Conservation (phyloP, 1,139 yeast genomes). For the Yamadazyma buinensis region DNA sequence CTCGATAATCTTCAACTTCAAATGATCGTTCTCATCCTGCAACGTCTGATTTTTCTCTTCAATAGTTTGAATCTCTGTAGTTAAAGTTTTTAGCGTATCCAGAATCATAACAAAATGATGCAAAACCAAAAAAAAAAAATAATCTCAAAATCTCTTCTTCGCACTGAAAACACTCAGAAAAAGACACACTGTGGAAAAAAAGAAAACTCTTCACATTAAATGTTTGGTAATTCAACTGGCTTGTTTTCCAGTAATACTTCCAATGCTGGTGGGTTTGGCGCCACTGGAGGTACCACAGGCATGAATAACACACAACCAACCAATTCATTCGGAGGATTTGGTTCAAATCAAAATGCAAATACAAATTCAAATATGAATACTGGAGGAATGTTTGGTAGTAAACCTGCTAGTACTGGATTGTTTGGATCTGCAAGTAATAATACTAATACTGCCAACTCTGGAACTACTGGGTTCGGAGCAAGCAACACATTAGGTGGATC, state of each 20-base stretch:
- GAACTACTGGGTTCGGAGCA: slow-evolving; percentile 5
- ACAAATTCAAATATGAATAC: slow-evolving; percentile 9
- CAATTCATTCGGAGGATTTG: slow-evolving; percentile 3
- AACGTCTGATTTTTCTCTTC: neutral
- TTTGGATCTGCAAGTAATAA: slow-evolving; percentile 24
- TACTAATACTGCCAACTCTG: slow-evolving; percentile 4
- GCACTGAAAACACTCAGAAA: neutral
- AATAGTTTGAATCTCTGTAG: slow-evolving; percentile 2
- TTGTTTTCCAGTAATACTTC: slow-evolving; percentile 20
- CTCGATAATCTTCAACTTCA: slow-evolving; percentile 6
- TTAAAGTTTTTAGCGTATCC: slow-evolving; percentile 7
- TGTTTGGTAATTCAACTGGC: slow-evolving; percentile 12
- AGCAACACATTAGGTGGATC: slow-evolving; percentile 24
- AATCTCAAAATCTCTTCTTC: neutral
- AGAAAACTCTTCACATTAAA: neutral
- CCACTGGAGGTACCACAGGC: slow-evolving; percentile 19
- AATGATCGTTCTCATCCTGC: slow-evolving; percentile 6
- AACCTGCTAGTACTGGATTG: slow-evolving; percentile 17
- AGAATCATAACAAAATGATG: slow-evolving; percentile 5
- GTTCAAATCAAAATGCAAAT: neutral
- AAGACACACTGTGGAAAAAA: too few relatives aligned
- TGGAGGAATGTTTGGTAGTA: slow-evolving; percentile 28
- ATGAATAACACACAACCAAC: slow-evolving; percentile 20
- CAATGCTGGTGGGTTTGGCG: slow-evolving; percentile 18
- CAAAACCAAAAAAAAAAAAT: too few relatives aligned